Evolutionary conservation across 805 yeast genomes (phyloP).

Genomic region (Kodamaea nitidulidarum): DNA sequence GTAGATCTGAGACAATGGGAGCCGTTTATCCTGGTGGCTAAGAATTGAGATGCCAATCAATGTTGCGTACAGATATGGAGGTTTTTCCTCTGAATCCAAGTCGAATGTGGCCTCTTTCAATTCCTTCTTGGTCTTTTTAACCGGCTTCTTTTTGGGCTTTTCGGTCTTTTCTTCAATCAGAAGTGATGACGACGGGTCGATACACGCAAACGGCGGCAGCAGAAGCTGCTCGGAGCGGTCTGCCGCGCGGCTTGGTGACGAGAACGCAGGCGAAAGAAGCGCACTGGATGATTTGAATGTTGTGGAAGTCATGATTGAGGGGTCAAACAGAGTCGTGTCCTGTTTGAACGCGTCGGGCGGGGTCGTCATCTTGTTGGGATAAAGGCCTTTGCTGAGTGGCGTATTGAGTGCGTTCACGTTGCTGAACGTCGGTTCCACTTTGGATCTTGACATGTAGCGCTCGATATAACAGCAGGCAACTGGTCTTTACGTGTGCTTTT

Average conservation of each 20-base stretch:
- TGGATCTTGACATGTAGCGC: constrained; percentile 1
- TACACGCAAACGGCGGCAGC: constrained; percentile 14
- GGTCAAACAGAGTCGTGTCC: constrained; percentile 15
- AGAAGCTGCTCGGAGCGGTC: constrained; percentile 5
- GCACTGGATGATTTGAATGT: constrained; percentile 9
- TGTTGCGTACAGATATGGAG: constrained; percentile 92
- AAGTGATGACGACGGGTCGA: constrained; percentile 15
- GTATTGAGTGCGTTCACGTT: constrained; percentile 1
- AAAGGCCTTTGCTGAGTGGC: neutral
- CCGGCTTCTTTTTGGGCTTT: constrained; percentile 20
- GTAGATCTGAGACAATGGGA: constrained; percentile 66
- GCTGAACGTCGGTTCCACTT: constrained; percentile 9
- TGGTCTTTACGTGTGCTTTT: neutral
- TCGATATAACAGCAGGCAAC: neutral
- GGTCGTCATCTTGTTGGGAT: constrained; percentile 26
- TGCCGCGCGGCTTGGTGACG: constrained; percentile 42
- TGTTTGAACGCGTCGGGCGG: constrained; percentile 29
- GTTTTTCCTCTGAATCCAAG: constrained; percentile 63
- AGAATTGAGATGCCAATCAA: constrained; percentile 90
- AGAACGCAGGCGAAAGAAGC: constrained; percentile 40
- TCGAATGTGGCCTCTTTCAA: constrained; percentile 33
- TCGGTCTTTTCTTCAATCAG: constrained; percentile 14
- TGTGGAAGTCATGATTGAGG: constrained; percentile 15
- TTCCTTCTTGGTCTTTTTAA: constrained; percentile 17
- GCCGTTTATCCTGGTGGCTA: constrained; percentile 55